These are phyloP conservation scores for Lophiostoma macrostomum DNA, from an alignment of 495 filamentous ascomycete genomes.

Conservation along the genomic window DNA sequence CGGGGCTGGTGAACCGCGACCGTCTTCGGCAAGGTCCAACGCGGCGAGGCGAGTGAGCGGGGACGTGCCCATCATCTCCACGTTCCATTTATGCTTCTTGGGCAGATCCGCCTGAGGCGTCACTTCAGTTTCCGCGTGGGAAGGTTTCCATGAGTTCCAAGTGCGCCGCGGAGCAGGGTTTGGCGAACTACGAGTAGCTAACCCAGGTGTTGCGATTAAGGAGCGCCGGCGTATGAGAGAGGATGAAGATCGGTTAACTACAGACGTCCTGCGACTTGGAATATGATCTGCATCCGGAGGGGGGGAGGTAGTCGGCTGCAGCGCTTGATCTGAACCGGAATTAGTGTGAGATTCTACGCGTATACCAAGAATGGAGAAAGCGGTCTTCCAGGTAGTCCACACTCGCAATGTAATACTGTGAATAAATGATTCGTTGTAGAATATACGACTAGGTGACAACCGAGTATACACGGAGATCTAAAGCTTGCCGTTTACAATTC, in stretches of 20 bases:
- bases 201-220: slow-evolving; percentile 31
- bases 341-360: not conserved
- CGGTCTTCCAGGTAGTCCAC: too few species aligned
- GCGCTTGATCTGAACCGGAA: slow-evolving; percentile 16
- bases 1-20: slow-evolving; percentile 14
- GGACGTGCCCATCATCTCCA: slow-evolving; percentile 27
- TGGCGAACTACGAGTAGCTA: slow-evolving; percentile 36
- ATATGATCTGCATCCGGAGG: not conserved
- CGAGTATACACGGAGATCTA: too few species aligned
- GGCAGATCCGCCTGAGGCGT: too few species aligned
- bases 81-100: slow-evolving; percentile 19
- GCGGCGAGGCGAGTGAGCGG: slow-evolving; percentile 29
- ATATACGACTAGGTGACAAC: too few species aligned
- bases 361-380: not conserved
- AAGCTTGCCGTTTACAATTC: too few species aligned
- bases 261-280: not conserved
- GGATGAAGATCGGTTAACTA: slow-evolving; percentile 17
- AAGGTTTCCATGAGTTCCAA: slow-evolving; percentile 24
- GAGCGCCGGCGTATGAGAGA: slow-evolving; percentile 35
- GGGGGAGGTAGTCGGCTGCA: slow-evolving; percentile 8
- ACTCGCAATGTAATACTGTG: too few species aligned
- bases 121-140: not conserved
- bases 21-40: slow-evolving; percentile 33
- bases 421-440: too few species aligned
- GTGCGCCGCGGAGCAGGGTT: slow-evolving; percentile 28